phyloP scores from a whole-genome alignment of 2,329 filamentous ascomycete genomes.

The Paracorniculantispora psalliotae region DNA sequence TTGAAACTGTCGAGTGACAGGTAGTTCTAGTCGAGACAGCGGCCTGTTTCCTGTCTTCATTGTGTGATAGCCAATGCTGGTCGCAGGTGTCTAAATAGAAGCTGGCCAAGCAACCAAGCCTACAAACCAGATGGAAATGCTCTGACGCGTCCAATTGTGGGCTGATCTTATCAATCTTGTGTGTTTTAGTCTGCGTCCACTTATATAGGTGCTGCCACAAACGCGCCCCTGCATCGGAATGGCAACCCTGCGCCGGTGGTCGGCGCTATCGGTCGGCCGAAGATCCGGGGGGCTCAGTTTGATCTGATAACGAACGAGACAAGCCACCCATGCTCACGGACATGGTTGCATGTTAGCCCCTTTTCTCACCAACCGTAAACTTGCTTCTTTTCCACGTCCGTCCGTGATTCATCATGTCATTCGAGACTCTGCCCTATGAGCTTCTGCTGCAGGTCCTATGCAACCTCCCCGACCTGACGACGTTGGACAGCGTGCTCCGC shows the following conservation, averaged over 20 bases:
- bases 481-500: neutral
- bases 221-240: neutral
- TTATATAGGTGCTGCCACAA: neutral
- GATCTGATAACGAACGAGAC: neutral
- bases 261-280: neutral
- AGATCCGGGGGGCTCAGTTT: neutral
- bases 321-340: neutral
- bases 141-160: too few species aligned
- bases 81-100: too few species aligned
- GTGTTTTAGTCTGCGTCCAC: too few species aligned
- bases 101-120: too few species aligned
- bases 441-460: slow-evolving; percentile 3
- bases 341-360: neutral
- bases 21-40: too few species aligned
- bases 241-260: neutral
- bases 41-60: too few species aligned
- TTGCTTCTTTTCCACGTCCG: too few species aligned
- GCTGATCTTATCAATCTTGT: neutral
- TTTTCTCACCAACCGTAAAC: neutral
- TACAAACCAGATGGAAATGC: too few species aligned
- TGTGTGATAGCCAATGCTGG: too few species aligned
- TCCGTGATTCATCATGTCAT: neutral
- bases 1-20: too few species aligned
- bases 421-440: slow-evolving; percentile 6
- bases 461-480: neutral